Conservation (phyloP, 495 filamentous ascomycete genomes). For the Oleoguttula mirabilis region DNA sequence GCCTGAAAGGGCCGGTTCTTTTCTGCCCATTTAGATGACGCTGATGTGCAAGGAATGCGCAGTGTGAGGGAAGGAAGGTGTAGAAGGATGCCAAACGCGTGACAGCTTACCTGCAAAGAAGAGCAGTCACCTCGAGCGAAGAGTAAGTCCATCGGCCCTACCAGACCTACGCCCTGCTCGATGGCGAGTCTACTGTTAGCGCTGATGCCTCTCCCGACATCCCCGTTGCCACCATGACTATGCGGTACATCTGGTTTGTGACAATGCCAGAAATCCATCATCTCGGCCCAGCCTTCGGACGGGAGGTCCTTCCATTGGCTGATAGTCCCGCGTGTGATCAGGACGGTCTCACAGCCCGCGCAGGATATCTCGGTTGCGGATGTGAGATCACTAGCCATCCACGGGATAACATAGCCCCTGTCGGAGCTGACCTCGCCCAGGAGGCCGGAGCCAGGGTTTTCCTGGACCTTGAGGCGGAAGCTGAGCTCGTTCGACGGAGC, state of each 20-base stretch:
- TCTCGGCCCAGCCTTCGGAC: conserved; percentile 95
- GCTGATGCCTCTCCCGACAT: conserved; percentile 49
- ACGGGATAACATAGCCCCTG: conserved; percentile 44
- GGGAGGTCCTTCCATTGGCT: conserved; percentile 85
- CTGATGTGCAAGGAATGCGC: too few species aligned
- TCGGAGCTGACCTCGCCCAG: conserved; percentile 19
- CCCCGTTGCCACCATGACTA: conserved; percentile 34
- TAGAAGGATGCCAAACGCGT: too few species aligned
- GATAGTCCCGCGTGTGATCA: conserved; percentile 36
- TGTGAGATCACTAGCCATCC: conserved; percentile 57
- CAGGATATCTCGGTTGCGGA: conserved; percentile 48
- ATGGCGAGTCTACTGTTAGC: conserved; percentile 58
- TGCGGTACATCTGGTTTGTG: conserved; percentile 54
- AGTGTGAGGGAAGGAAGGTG: too few species aligned
- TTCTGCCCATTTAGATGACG: too few species aligned
- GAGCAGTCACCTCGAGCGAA: conserved; percentile 51
- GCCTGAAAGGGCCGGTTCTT: conserved; percentile 20
- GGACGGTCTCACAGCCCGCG: conserved; percentile 40
- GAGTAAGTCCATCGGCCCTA: conserved; percentile 68
- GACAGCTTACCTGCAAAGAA: too few species aligned
- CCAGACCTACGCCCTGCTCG: conserved; percentile 52
- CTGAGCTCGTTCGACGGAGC: conserved; percentile 38
- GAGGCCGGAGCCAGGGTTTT: conserved; percentile 19
- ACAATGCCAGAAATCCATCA: conserved; percentile 99
- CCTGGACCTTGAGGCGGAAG: conserved; percentile 57